Evolutionary conservation across 1,284 basidiomycete species (phyloP), one percentile per base, ranked within the genome.

Genomic region (Rhizoctonia solani): DNA sequence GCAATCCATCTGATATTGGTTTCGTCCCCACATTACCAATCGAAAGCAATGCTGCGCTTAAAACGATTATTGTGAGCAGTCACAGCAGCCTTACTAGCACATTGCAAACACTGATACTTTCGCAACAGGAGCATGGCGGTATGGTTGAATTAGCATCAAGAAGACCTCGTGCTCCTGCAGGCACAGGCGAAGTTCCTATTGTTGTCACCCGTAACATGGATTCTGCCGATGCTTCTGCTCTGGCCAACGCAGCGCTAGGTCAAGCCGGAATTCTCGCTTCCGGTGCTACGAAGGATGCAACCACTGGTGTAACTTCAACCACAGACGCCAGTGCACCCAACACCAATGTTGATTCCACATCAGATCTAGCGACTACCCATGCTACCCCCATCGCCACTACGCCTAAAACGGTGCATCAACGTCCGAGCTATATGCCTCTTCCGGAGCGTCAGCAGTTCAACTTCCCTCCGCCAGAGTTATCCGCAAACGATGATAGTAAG

Each of bases 11-110:
- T 44, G 4, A 4, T 4, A 34, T 34, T 11, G 4, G 11, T 34
- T 16, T 44, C 6, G 14, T 61, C 8, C 56, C 56, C n/a, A 61
- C 67, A 11, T 54, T 61, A 27, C 56, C 52, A 13, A 63, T 52
- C 27, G 67, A 63, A 34, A 61, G 67, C 32, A 50, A 61, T 30
- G 56, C 56, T 14, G 58, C 58, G 19, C 34, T 63, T 16, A 63
- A 52, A 23, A 52, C 58, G 19, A 63, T 63, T 19, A 63, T 68
- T 27, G 49, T 56, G 19, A 19, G 29, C n/a, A n/a, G n/a, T n/a
- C n/a, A n/a, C n/a, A n/a, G n/a, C n/a, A n/a, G n/a, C n/a, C n/a
- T n/a, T n/a, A n/a, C n/a, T n/a, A n/a, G n/a, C n/a, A 16, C 8
- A 8, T 39, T 6, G 4, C 6, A 44, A 6, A 21, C n/a, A 21